Conservation (phyloP, 106 monocot genomes). For the Phalaenopsis aphrodite region DNA sequence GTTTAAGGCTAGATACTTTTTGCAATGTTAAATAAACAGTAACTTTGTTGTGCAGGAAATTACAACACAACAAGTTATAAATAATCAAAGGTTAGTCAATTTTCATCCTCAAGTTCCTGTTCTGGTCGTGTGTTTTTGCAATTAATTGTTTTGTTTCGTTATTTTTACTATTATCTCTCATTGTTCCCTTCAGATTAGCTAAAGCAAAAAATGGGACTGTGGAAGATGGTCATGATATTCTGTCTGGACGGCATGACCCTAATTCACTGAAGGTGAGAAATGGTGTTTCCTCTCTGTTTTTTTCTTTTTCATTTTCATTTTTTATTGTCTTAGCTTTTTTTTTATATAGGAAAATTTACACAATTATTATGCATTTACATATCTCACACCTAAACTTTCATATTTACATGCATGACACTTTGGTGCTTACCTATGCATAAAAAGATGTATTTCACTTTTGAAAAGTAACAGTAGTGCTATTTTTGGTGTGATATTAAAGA, state of each 20-base stretch:
- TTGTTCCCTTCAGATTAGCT: slow-evolving; percentile 34
- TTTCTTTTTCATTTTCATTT: not conserved
- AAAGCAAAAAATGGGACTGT: slow-evolving; percentile 19
- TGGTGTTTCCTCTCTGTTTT: not conserved
- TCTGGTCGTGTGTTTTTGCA: not conserved
- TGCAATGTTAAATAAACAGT: slow-evolving; percentile 13
- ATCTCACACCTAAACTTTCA: too few species aligned
- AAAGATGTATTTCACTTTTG: too few species aligned
- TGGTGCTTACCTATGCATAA: too few species aligned
- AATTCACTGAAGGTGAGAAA: slow-evolving; percentile 65
- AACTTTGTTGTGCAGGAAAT: slow-evolving; percentile 64
- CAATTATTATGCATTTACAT: too few species aligned
- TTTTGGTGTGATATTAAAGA: too few species aligned
- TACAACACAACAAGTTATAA: slow-evolving; percentile 72
- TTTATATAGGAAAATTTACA: not conserved
- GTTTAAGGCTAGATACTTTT: not conserved
- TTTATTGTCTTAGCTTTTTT: not conserved
- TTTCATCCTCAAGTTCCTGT: slow-evolving; percentile 2
- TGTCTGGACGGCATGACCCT: slow-evolving; percentile 65
- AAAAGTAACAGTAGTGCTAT: too few species aligned
- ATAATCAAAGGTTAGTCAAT: slow-evolving; percentile 58
- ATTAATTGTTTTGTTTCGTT: too few species aligned
- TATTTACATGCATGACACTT: too few species aligned
- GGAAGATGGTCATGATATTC: slow-evolving; percentile 57
- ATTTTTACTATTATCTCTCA: not conserved